phyloP scores from a whole-genome alignment of 176 grass and related monocot genomes.

The Avena eriantha region DNA sequence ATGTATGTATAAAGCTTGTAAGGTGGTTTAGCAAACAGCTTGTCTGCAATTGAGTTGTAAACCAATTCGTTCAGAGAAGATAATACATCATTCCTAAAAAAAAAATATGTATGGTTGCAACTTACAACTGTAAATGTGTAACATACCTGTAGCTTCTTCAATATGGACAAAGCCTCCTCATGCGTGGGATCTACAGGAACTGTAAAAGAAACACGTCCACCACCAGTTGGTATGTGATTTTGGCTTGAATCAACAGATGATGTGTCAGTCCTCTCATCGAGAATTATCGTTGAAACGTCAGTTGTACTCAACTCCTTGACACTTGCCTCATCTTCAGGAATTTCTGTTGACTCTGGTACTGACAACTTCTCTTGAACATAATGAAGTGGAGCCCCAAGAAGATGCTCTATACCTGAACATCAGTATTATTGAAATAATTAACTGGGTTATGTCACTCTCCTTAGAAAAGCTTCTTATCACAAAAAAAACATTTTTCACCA shows the following conservation, averaged over 20 bases:
- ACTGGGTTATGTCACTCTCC: not conserved
- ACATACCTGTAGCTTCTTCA: constrained; percentile 89
- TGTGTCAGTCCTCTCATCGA: constrained; percentile 42
- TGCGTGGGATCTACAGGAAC: constrained; percentile 70
- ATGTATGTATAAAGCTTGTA: not conserved
- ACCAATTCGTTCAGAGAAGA: not conserved
- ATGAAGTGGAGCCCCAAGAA: constrained; percentile 53
- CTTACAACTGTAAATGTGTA: not conserved
- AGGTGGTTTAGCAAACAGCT: not conserved
- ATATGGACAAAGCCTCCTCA: constrained; percentile 75
- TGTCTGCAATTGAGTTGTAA: not conserved
- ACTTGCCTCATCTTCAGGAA: constrained; percentile 44
- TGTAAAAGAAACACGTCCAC: constrained; percentile 46
- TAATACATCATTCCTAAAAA: not conserved
- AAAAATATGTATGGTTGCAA: not conserved
- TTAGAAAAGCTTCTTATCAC: not conserved
- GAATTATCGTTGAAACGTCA: constrained; percentile 37
- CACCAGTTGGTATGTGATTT: constrained; percentile 30
- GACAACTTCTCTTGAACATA: constrained; percentile 69
- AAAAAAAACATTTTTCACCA: not conserved
- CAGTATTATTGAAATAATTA: constrained; percentile 28
- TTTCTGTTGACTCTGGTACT: constrained; percentile 17
- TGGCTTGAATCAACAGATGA: constrained; percentile 39
- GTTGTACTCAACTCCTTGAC: constrained; percentile 32
- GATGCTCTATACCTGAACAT: constrained; percentile 69